Evolutionary conservation across 2,329 filamentous ascomycete species (phyloP).

Genomic region (Epichloe sibirici): DNA sequence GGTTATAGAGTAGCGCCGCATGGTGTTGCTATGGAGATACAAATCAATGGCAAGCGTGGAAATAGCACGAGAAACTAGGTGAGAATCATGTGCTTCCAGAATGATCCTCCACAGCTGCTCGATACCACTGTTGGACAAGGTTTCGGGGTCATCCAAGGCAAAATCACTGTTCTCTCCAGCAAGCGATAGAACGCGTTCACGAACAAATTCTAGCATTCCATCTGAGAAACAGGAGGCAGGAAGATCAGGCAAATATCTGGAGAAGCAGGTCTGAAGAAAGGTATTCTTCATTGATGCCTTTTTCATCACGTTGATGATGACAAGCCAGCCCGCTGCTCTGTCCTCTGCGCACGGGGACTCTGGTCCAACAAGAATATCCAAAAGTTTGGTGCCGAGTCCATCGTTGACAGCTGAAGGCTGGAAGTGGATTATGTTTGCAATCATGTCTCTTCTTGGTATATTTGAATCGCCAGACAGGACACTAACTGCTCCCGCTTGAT

Average conservation of each 20-base stretch:
- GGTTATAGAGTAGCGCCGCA: constrained; percentile 35
- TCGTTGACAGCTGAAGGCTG: constrained; percentile 49
- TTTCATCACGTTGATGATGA: constrained; percentile 39
- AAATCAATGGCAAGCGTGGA: constrained; percentile 56
- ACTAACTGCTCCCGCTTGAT: constrained; percentile 24
- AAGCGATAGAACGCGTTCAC: constrained; percentile 34
- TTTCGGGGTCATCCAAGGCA: constrained; percentile 38
- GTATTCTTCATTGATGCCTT: constrained; percentile 35
- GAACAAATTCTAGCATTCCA: constrained; percentile 52
- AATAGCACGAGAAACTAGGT: constrained; percentile 57
- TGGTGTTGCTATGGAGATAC: constrained; percentile 51
- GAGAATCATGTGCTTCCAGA: constrained; percentile 50
- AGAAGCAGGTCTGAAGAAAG: constrained; percentile 42
- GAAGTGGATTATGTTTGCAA: constrained; percentile 44
- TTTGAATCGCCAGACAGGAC: constrained; percentile 37
- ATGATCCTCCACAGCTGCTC: constrained; percentile 80
- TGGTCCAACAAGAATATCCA: constrained; percentile 60
- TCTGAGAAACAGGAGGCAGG: constrained; percentile 45
- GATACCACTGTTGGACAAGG: constrained; percentile 38
- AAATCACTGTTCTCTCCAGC: constrained; percentile 32
- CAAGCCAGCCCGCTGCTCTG: constrained; percentile 56
- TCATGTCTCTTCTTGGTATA: constrained; percentile 43
- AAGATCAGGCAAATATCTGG: constrained; percentile 44
- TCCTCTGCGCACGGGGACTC: constrained; percentile 46
- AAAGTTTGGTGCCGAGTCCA: constrained; percentile 52